Percentiles rank a stretch among this genome's conserved stretches.
Conservation (phyloP, 2,329 filamentous ascomycete species). For the Akanthomyces muscarius region DNA sequence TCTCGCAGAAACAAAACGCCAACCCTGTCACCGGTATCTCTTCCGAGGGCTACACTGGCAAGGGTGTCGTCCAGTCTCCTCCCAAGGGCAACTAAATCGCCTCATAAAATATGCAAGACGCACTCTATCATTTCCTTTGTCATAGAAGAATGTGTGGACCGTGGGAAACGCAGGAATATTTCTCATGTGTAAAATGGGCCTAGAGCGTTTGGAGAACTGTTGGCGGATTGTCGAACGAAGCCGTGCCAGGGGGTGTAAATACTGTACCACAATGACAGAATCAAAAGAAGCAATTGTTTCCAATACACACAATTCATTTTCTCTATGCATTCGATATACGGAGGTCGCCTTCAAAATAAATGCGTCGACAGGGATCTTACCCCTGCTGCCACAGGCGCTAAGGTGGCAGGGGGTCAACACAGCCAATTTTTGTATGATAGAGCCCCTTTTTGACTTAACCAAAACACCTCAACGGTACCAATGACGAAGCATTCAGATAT, state of each 20-base stretch:
- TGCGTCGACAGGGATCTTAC: too few relatives aligned
- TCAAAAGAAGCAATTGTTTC: slow-evolving; percentile 23
- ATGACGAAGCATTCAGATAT: too few relatives aligned
- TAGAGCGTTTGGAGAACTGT: slow-evolving; percentile 26
- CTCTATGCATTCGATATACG: not conserved
- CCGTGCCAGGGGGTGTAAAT: slow-evolving; percentile 35
- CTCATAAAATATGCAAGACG: slow-evolving; percentile 15
- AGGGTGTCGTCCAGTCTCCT: slow-evolving; percentile 72
- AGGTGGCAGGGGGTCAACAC: too few relatives aligned
- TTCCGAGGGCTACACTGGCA: slow-evolving; percentile 72
- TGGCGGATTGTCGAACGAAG: slow-evolving; percentile 12
- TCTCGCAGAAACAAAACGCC: slow-evolving; percentile 67
- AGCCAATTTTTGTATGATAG: too few relatives aligned
- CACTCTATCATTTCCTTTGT: slow-evolving; percentile 31
- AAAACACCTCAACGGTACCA: too few relatives aligned
- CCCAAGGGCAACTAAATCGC: slow-evolving; percentile 45
- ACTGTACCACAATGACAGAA: slow-evolving; percentile 41
- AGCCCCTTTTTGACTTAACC: too few relatives aligned
- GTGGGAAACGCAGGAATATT: slow-evolving; percentile 23
- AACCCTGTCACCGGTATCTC: slow-evolving; percentile 84
- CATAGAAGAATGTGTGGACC: slow-evolving; percentile 31
- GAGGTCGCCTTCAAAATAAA: not conserved
- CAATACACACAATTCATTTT: slow-evolving; percentile 6
- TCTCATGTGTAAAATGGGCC: slow-evolving; percentile 35
- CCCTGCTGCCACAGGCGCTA: too few relatives aligned